Evolutionary conservation across 495 filamentous ascomycete genomes (phyloP).

Genomic region (Penicillium odoratum): DNA sequence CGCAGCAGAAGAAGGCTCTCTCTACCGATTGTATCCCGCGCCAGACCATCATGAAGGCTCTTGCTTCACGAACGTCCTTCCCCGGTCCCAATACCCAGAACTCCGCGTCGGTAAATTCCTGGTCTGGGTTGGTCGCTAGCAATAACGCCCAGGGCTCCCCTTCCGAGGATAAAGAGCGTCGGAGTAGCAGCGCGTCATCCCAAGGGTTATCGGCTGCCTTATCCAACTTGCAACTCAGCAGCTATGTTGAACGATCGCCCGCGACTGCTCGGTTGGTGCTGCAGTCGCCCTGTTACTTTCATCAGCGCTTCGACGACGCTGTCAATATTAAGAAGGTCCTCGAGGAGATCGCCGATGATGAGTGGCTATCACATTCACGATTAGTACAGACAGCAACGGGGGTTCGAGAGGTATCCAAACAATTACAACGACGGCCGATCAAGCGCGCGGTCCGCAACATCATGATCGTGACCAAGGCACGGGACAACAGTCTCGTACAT

Average conservation of each 20-base stretch:
- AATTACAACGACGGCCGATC: conserved; percentile 85
- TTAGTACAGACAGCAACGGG: conserved; percentile 92
- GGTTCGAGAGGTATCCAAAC: conserved; percentile 91
- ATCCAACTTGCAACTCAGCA: conserved; percentile 55
- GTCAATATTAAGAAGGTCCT: conserved; percentile 94
- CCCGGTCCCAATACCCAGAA: conserved; percentile 47
- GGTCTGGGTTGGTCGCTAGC: conserved; percentile 46
- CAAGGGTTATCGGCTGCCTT: conserved; percentile 66
- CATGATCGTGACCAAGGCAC: conserved; percentile 96
- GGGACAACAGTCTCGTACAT: conserved; percentile 83
- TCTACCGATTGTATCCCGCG: conserved; percentile 74
- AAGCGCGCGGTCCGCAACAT: conserved; percentile 83
- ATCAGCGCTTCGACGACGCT: conserved; percentile 92
- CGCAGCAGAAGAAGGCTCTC: conserved; percentile 53
- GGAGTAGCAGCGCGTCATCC: conserved; percentile 50
- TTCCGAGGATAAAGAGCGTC: conserved; percentile 45
- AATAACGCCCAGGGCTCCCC: conserved; percentile 24
- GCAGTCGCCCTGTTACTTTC: conserved; percentile 95
- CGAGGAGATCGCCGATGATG: conserved; percentile 88
- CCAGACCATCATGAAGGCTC: conserved; percentile 86
- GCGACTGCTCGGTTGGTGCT: conserved; percentile 64
- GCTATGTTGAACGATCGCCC: conserved; percentile 49
- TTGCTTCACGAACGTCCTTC: conserved; percentile 67
- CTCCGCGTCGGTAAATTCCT: conserved; percentile 44
- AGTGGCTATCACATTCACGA: conserved; percentile 87